A percentile compares a stretch with the other conserved stretches of the same genome.
These are phyloP conservation scores for Aspergillus wentii DNA, from an alignment of 495 filamentous ascomycete species.

Conservation along the genomic window DNA sequence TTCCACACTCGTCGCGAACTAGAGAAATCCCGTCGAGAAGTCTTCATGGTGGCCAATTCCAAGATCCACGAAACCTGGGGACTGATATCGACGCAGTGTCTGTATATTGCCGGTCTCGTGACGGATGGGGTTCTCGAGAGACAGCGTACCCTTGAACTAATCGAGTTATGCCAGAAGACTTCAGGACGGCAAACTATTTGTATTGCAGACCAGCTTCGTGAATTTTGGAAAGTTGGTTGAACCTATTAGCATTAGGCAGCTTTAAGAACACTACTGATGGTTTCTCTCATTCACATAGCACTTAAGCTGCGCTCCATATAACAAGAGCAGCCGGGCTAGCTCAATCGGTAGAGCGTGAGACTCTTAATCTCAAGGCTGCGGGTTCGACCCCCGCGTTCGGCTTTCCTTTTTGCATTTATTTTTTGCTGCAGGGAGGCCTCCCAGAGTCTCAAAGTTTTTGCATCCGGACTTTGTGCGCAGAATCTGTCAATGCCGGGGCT, in stretches of 20 bases:
- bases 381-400: slow-evolving; percentile 53
- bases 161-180: slow-evolving; percentile 1
- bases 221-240: too few relatives aligned
- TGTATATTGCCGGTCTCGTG: slow-evolving; percentile 2
- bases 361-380: slow-evolving; percentile 56
- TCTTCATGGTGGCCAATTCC: slow-evolving; percentile 4
- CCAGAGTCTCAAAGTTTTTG: too few relatives aligned
- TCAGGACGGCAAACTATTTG: not conserved
- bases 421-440: too few relatives aligned
- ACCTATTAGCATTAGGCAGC: too few relatives aligned
- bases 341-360: slow-evolving; percentile 56
- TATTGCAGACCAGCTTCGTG: not conserved
- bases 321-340: slow-evolving; percentile 47
- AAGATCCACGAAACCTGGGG: slow-evolving; percentile 1
- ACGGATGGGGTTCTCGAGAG: slow-evolving; percentile 4
- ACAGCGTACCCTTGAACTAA: slow-evolving; percentile 2
- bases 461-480: too few relatives aligned
- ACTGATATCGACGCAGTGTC: slow-evolving; percentile 2
- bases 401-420: too few relatives aligned
- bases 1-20: not conserved
- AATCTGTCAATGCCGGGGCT: too few relatives aligned
- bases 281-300: too few relatives aligned
- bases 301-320: too few relatives aligned
- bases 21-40: slow-evolving; percentile 1
- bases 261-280: too few relatives aligned